Conservation (phyloP, 2,329 filamentous ascomycete genomes). For the Penicillium sp. region DNA sequence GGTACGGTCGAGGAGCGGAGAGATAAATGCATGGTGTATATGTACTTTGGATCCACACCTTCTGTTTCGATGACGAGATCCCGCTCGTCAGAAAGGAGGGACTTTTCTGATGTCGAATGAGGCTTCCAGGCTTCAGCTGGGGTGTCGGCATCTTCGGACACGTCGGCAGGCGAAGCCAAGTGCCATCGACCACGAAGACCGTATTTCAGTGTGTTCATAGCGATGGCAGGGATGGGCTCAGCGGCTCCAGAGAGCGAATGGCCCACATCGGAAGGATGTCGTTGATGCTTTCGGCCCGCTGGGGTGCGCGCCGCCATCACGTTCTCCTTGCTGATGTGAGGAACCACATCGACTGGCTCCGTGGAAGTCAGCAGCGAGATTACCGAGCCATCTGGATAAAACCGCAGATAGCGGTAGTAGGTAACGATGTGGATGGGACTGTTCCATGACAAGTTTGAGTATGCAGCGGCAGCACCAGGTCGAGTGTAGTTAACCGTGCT, state of each 20-base stretch:
- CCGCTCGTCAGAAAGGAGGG: constrained; percentile 40
- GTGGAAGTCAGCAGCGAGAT: constrained; percentile 76
- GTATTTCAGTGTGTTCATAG: constrained; percentile 61
- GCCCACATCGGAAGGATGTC: constrained; percentile 44
- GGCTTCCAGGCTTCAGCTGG: constrained; percentile 13
- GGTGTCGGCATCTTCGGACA: constrained; percentile 23
- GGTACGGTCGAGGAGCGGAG: constrained; percentile 59
- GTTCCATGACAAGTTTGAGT: constrained; percentile 68
- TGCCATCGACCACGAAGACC: constrained; percentile 65
- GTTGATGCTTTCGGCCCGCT: constrained; percentile 36
- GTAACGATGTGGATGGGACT: constrained; percentile 91
- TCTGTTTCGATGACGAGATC: constrained; percentile 82
- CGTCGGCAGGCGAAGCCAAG: constrained; percentile 50
- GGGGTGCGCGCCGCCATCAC: constrained; percentile 44
- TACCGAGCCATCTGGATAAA: constrained; percentile 83
- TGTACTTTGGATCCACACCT: constrained; percentile 72
- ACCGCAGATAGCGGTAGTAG: constrained; percentile 94
- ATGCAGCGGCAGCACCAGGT: constrained; percentile 65
- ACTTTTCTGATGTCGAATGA: constrained; percentile 36
- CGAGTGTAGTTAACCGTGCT: constrained; percentile 93
- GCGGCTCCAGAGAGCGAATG: constrained; percentile 22
- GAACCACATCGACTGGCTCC: constrained; percentile 83
- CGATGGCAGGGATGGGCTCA: constrained; percentile 37
- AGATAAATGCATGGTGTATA: constrained; percentile 75
- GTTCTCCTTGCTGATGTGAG: constrained; percentile 70